Conservation (phyloP, 768 basidiomycete genomes). For the Pleurotus djamor region DNA sequence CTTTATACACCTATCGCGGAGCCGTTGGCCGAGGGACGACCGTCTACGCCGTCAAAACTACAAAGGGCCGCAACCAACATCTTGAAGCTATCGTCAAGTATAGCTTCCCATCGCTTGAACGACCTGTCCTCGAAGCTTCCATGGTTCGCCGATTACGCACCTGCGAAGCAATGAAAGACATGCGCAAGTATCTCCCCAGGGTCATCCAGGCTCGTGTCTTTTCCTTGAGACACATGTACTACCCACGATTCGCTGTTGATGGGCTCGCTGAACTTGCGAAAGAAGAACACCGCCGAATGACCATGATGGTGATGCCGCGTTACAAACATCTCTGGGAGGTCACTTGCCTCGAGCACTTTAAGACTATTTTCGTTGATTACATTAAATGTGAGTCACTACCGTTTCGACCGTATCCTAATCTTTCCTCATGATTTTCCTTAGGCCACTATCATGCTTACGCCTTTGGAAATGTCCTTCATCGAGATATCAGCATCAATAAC, state of each 20-base stretch:
- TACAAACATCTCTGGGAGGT: constrained; percentile 5
- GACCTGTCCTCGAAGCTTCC: neutral
- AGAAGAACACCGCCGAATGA: neutral
- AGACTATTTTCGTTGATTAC: neutral
- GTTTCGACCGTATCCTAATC: too few relatives aligned
- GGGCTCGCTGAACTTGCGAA: too few relatives aligned
- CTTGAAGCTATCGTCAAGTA: neutral
- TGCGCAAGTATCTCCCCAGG: neutral
- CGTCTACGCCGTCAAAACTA: neutral
- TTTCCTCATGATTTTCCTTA: too few relatives aligned
- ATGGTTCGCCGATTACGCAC: neutral
- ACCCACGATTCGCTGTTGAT: neutral
- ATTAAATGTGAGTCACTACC: neutral
- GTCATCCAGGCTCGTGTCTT: neutral
- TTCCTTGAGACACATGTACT: neutral
- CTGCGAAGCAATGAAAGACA: neutral
- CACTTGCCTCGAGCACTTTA: neutral
- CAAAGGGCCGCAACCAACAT: neutral
- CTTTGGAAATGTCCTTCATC: neutral
- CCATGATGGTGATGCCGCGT: neutral
- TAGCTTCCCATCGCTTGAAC: neutral
- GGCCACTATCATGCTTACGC: neutral
- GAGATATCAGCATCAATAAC: neutral
- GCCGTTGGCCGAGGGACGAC: neutral
- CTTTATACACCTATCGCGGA: neutral